These are phyloP conservation scores for Lactifluus volemus DNA, from an alignment of 768 basidiomycete genomes.

Conservation along the genomic window DNA sequence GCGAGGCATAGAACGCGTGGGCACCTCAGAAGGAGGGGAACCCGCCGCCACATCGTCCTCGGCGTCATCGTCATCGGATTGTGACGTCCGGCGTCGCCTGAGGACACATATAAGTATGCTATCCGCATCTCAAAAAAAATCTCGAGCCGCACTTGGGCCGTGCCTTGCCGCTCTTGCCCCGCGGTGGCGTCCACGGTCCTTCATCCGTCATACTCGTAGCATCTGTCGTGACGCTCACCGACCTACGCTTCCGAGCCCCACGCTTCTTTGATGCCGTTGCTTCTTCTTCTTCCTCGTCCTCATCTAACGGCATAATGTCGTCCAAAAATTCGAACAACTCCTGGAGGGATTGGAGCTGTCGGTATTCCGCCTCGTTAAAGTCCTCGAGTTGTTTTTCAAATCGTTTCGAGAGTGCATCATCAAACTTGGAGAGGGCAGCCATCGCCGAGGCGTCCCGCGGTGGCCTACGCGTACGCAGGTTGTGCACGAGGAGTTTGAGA, in stretches of 20 bases:
- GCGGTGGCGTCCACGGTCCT: conserved; percentile 19
- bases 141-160: conserved; percentile 23
- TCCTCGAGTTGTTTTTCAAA: conserved; percentile 62
- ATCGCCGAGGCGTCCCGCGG: conserved; percentile 48
- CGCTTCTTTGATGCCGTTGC: conserved; percentile 28
- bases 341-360: conserved; percentile 53
- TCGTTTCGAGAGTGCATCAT: conserved; percentile 54
- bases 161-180: conserved; percentile 30
- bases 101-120: neutral
- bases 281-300: conserved; percentile 40
- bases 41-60: conserved; percentile 24
- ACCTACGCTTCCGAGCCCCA: conserved; percentile 44
- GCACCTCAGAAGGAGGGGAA: conserved; percentile 31
- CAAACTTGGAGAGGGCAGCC: conserved; percentile 69
- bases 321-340: conserved; percentile 65
- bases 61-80: conserved; percentile 39
- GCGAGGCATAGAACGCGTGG: conserved; percentile 47
- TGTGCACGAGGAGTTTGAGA: conserved; percentile 52
- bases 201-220: conserved; percentile 31
- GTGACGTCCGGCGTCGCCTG: conserved; percentile 51
- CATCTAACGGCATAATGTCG: conserved; percentile 59
- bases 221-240: conserved; percentile 46
- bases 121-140: neutral
- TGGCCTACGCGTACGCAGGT: conserved; percentile 51
- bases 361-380: conserved; percentile 64